Base-by-base conservation (phyloP, 768 basidiomycete species). In the Mycena filopes region DNA sequence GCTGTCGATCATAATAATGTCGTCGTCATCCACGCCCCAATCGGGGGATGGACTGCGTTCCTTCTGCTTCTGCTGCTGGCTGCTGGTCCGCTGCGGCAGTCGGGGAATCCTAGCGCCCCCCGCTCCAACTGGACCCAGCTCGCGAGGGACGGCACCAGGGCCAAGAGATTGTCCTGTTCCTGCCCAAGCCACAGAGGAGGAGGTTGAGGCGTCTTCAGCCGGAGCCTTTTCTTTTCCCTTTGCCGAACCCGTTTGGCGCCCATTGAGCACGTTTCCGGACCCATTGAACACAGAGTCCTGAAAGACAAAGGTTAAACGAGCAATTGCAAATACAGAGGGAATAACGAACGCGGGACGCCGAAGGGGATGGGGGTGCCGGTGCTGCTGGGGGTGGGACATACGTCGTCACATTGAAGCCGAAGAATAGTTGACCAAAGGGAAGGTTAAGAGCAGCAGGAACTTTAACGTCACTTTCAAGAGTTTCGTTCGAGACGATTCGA, bases 341-440 rank as follows among this genome's bases (percentile, higher is more conserved):
- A 54, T 42, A 55, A 61, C 67, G 20, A 63, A 79, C 74, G 75
- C 80, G 71, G 48, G 81, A 72, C 23, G 78, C 71, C 21, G 75
- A 69, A 53, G 76, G 65, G 71, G 79, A 64, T 72, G 77, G 40
- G 49, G 81, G 54, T 67, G 74, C 60, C 18, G 33, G 64, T 31
- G 79, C 61, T 36, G 75, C 69, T 46, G 79, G 74, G 6, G 89
- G 85, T 9, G 88, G 87, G 4, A 78, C 82, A 73, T 93, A 94
- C 1, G 91, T 82, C 2, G 87, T 80, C 60, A 93, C 86, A 64
- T 93, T 92, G 80, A 91, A 99, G 12, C 98, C 98, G 73, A 99
- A 99, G 83, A 99, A 99, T 21, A 99, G 83, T 69, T 98, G 92
- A 15, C 98, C 98, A 68, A 92, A 91, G 0, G 98, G 96, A 12